Evolutionary conservation across 2,329 filamentous ascomycete species (phyloP).

Genomic region (Thelonectria discophora): DNA sequence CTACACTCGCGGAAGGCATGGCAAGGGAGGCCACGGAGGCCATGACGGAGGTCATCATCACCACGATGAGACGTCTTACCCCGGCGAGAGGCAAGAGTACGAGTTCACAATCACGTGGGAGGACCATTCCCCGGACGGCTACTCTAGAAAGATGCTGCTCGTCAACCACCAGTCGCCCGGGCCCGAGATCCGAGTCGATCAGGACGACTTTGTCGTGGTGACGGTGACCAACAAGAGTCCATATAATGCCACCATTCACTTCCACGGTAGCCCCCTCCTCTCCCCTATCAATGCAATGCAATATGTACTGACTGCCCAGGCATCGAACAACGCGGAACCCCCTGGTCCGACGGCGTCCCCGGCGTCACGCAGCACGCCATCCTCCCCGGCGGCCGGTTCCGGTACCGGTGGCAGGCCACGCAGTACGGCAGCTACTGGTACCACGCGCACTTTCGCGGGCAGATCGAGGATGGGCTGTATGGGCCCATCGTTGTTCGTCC

Average conservation of each 20-base stretch:
- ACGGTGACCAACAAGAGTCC: constrained; percentile 57
- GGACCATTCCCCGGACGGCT: constrained; percentile 54
- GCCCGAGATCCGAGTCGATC: constrained; percentile 62
- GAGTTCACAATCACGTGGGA: constrained; percentile 50
- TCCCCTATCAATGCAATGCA: neutral
- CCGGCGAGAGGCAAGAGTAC: constrained; percentile 34
- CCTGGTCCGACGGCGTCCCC: constrained; percentile 69
- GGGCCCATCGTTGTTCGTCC: constrained; percentile 64
- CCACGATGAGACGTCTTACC: neutral
- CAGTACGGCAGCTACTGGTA: constrained; percentile 70
- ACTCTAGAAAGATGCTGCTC: constrained; percentile 55
- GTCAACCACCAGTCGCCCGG: constrained; percentile 71
- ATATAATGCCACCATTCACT: constrained; percentile 59
- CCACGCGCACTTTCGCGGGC: constrained; percentile 64
- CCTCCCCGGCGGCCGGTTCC: constrained; percentile 56
- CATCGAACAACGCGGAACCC: constrained; percentile 60
- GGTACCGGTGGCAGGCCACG: constrained; percentile 63
- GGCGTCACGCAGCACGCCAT: constrained; percentile 65
- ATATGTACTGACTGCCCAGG: constrained; percentile 42
- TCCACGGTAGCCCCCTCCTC: constrained; percentile 50
- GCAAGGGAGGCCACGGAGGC: neutral
- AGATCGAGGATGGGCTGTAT: constrained; percentile 68
- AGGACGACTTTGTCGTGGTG: constrained; percentile 60
- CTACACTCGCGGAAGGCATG: neutral
- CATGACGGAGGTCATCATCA: neutral